Conservation (phyloP, 169 alveolate genomes). For the Cryptosporidium sp. region DNA sequence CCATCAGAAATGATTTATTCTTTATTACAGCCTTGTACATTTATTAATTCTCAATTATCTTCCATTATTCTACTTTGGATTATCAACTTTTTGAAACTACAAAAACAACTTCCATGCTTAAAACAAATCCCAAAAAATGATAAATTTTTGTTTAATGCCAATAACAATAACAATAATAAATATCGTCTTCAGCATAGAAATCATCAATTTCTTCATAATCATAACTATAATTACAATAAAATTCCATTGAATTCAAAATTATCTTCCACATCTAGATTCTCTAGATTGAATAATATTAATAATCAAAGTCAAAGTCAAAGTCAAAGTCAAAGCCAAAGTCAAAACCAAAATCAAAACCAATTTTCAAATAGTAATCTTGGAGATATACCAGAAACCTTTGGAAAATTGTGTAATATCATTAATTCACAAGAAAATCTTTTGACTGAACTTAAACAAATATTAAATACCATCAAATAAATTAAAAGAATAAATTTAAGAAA, state of each 20-base stretch:
- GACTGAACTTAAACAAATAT: conserved; percentile 22
- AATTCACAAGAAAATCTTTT: conserved; percentile 47
- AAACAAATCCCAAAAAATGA: conserved; percentile 5
- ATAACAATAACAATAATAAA: background rate
- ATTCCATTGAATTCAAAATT: background rate
- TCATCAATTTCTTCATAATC: conserved; percentile 14
- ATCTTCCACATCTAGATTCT: background rate
- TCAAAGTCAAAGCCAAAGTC: no score
- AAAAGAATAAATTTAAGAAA: no score
- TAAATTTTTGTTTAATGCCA: background rate
- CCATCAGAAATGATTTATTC: background rate
- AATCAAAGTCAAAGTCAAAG: background rate
- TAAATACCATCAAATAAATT: conserved; percentile 25
- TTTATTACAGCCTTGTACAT: background rate
- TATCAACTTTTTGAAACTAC: conserved; percentile 10
- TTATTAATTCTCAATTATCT: conserved; percentile 6
- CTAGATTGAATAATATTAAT: background rate
- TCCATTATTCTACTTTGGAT: conserved; percentile 36
- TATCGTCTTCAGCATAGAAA: background rate
- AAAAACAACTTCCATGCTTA: conserved; percentile 47
- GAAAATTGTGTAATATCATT: conserved; percentile 39
- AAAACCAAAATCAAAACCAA: background rate
- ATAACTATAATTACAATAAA: background rate
- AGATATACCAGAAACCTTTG: conserved; percentile 51
- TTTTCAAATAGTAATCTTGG: conserved; percentile 9